Evolutionary conservation across 2,329 filamentous ascomycete species (phyloP), one percentile per base, ranked within the genome.

Genomic region (Talaromyces sp.): DNA sequence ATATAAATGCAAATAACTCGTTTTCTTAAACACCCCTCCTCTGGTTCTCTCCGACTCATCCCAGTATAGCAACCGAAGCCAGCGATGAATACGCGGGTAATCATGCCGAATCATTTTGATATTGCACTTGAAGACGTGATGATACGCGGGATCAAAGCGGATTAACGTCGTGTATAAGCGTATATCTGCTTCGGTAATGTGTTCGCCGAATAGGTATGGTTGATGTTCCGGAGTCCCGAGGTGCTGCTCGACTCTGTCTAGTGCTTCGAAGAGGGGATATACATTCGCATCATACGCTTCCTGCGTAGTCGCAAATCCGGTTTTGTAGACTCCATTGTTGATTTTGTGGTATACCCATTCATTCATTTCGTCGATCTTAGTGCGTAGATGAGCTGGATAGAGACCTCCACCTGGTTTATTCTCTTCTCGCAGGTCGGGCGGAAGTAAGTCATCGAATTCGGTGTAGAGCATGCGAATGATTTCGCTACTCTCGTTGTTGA

Each of bases 401-500:
- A 93, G 81, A 15, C 86, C 84, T 3, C 90, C 78, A 1, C 76
- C 75, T 80, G 78, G 58, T 31, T 78, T 80, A 64, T 79, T 84
- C 0, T 50, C 72, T 68, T 89, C 87, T 64, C 85, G 85, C 70
- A 85, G 81, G 69, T 86, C 75, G 2, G 83, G 80, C 0, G 84
- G 84, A 27, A 92, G 74, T 35, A 90, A 74, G 60, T 85, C 83
- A 73, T 97, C 87, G 73, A 97, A 97, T 74, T 86, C 89, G 22
- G 82, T 83, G 72, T 89, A 90, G 63, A 96, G 80, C 89, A 96
- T 95, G 70, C 92, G 87, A 72, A 96, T 87, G 74, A 96, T 95
- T 80, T 96, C 92, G 70, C 87, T 89, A 75, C 89, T 92, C 83
- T 96, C 92, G 71, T 96, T 96, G 83, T 85, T 94, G 68, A 96